Base-by-base conservation (phyloP, 1,139 yeast species). In the Hyphopichia burtonii region DNA sequence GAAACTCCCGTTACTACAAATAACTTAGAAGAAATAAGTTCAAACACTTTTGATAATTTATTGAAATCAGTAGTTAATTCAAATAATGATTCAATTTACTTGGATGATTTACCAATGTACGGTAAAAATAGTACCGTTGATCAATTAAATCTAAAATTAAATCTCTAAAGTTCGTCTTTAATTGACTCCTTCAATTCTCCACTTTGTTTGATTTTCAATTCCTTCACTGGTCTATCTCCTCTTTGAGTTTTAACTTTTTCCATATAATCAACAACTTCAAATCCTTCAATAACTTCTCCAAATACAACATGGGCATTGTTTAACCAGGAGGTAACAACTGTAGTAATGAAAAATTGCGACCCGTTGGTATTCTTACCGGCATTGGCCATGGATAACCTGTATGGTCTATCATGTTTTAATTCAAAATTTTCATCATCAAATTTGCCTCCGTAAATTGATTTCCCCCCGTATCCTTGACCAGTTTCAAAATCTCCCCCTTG, bases 251-350 rank as follows among this genome's bases (percentile, higher is more conserved):
- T 66, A 46, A 76, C 81, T 40, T 64, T 67, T 54, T 81, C 86
- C 53, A 79, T 74, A 55, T 71, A 64, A 44, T 74, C 69, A 34
- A 81, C 81, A 12, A 83, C 77, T 34, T 83, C 86, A 56, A 76
- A 67, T 18, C 93, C 93, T 40, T 82, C 86, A 10, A 80, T 46
- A 41, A 86, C 84, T 63, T 85, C 86, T 44, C 94, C 94, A 55
- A 86, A 86, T n/a, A 85, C 93, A 51, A 86, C 94, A 62, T 86
- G 90, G 19, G 65, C 66, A 33, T 84, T 85, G 61, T 84, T 80
- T 54, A 86, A 74, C 84, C 85, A 80, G 34, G 69, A 64, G 31
- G 87, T 80, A 15, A 74, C 65, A 6, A 74, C 82, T 14, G 89
- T 82, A 51, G 83, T 81, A 51, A 81, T 78, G 63, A 81, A 81